phyloP scores from a whole-genome alignment of 805 yeast genomes.

The Teunomyces atbi region DNA sequence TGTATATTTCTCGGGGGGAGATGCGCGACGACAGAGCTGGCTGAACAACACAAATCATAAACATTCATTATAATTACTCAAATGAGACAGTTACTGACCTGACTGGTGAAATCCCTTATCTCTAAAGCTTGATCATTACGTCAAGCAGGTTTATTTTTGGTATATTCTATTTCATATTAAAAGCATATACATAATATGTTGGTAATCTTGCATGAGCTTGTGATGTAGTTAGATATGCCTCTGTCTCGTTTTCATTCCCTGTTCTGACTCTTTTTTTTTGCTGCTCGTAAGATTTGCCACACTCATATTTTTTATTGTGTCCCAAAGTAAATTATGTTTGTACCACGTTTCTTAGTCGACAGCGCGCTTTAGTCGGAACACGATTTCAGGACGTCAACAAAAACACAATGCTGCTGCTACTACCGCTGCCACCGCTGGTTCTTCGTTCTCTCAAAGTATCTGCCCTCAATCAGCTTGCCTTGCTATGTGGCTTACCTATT shows the following conservation, averaged over 20 bases:
- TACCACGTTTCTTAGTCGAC: neutral
- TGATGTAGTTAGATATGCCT: neutral
- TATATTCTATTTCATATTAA: no score
- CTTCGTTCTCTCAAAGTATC: slow-evolving; percentile 8
- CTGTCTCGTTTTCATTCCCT: neutral
- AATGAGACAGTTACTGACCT: neutral
- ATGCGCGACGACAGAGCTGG: neutral
- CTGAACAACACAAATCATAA: neutral
- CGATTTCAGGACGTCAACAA: no score
- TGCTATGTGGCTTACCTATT: slow-evolving; percentile 22
- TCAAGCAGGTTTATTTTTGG: no score
- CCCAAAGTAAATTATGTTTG: neutral
- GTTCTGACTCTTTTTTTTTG: neutral
- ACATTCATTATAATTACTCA: neutral
- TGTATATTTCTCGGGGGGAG: neutral
- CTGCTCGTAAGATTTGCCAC: neutral
- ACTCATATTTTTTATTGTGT: neutral
- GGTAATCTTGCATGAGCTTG: neutral
- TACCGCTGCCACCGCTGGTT: neutral
- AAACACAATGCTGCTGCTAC: no score
- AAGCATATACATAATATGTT: neutral
- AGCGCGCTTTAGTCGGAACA: no score
- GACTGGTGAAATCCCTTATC: no score
- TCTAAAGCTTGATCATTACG: no score
- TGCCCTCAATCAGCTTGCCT: slow-evolving; percentile 14